Base-by-base conservation (phyloP, 179 eudicot genomes). In the Actinidia chinensis region DNA sequence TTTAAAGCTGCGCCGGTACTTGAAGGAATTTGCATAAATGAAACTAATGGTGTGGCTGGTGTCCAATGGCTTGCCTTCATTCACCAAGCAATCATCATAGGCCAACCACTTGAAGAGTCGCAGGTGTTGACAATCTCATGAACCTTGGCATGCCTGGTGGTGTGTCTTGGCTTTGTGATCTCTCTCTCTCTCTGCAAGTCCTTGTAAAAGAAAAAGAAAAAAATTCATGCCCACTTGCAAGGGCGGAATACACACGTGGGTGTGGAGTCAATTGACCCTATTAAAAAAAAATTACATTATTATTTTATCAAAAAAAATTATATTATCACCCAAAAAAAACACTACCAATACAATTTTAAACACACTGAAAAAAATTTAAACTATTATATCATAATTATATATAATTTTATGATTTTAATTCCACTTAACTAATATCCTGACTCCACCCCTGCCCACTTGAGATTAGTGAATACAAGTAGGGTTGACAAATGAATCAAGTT, bases 71-170 rank as follows among this genome's bases (percentile, higher is more conserved):
- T 52, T 71, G 5, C 85, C 88, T 3, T 58, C 82, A 74, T 86
- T 86, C 6, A 86, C 83, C 56, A 86, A 73, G 28, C 88, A 86
- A 75, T 86, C 85, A 77, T 86, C 83, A 51, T 63, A 79, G 5
- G 84, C 36, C 4, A 86, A 61, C 20, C 88, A 73, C 75, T 79
- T 86, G 82, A 86, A 83, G 8, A 78, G 7, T 48, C 73, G 70
- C 88, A 86, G 6, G 83, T 74, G 81, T 86, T 86, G 52, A 81
- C 80, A 13, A 86, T 86, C 73, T 86, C 78, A 6, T 83, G 80
- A 22, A 86, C 14, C 73, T 71, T 77, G 89, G 86, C 43, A 86
- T 86, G 14, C 89, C 86, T 3, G 76, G 5, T 46, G 74, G 59
- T 68, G 84, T 69, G 36, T 69, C 76, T 58, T 33, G 71, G 88